phyloP scores from a whole-genome alignment of 495 filamentous ascomycete genomes.

The Amphirosellinia nigrospora region DNA sequence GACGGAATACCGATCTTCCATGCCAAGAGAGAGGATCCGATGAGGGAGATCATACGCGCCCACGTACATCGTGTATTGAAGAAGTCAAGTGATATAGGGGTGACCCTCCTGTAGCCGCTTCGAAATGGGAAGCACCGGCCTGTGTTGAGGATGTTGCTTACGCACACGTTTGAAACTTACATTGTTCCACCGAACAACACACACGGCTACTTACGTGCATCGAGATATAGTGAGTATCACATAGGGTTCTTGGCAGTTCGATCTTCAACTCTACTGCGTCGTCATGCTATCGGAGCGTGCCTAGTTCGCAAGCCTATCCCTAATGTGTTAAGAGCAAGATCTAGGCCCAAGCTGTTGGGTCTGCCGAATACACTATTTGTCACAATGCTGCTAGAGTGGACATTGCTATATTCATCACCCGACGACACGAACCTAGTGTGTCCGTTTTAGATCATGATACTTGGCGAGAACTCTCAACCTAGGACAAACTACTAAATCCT shows the following conservation, averaged over 20 bases:
- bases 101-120: neutral
- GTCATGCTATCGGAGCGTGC: neutral
- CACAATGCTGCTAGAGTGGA: no score
- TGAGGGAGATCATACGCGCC: neutral
- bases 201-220: neutral
- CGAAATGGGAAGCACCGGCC: no score
- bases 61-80: neutral
- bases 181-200: no score
- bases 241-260: neutral
- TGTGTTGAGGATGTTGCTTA: no score
- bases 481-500: no score
- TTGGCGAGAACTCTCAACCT: neutral
- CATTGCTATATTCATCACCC: no score
- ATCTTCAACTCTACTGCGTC: neutral
- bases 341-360: neutral
- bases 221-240: no score
- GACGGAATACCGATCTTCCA: neutral
- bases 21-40: neutral
- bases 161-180: no score
- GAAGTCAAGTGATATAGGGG: neutral
- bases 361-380: neutral
- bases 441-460: neutral
- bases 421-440: neutral
- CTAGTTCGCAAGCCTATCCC: neutral
- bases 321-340: neutral